phyloP scores from a whole-genome alignment of 2,329 filamentous ascomycete species.

The Phialocephala sp. region DNA sequence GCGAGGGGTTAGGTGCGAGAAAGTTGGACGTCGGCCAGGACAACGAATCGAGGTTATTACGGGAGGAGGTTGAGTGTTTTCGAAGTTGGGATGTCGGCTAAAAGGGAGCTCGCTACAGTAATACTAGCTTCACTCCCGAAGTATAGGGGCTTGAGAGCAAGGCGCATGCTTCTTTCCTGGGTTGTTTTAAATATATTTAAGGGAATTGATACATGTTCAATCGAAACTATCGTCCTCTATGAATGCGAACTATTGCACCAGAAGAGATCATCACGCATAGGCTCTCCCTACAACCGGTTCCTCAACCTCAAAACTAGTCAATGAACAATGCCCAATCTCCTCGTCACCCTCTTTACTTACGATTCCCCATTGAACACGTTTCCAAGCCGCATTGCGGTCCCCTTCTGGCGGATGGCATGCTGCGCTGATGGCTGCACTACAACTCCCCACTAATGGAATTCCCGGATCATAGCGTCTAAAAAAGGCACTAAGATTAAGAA shows the following conservation, averaged over 20 bases:
- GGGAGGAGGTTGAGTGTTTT: background rate
- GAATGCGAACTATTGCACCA: no score
- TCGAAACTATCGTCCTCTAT: no score
- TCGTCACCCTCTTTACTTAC: background rate
- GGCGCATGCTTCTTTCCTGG: no score
- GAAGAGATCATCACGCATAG: conserved; percentile 7
- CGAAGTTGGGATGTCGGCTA: background rate
- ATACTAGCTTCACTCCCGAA: background rate
- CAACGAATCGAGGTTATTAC: background rate
- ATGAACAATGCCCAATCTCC: conserved; percentile 16
- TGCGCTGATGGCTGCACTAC: background rate
- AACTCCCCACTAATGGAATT: background rate
- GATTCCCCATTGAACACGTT: background rate
- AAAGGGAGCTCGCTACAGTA: background rate
- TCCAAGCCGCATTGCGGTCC: background rate
- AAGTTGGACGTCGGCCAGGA: no score
- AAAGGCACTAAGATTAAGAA: background rate
- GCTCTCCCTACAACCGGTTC: background rate
- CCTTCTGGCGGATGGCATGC: background rate
- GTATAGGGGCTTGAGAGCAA: background rate
- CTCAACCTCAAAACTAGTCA: conserved; percentile 20
- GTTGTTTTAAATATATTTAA: no score
- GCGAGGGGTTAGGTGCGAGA: no score
- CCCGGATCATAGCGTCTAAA: background rate
- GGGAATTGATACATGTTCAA: no score